Evolutionary conservation across 257 asterid genomes (phyloP).

Genomic region (Salvia rosmarinus): DNA sequence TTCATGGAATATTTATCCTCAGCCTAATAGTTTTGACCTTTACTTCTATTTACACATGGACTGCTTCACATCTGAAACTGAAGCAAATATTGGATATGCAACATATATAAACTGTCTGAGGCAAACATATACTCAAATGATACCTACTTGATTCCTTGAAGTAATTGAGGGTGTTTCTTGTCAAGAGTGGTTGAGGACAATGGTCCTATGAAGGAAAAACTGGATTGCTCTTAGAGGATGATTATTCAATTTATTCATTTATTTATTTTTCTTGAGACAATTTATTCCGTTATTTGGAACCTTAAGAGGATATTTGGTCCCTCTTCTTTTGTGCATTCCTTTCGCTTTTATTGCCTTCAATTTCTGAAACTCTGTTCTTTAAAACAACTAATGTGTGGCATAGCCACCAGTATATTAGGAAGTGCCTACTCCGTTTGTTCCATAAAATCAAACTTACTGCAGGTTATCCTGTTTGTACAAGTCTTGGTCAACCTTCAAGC

Average conservation of each 20-base stretch:
- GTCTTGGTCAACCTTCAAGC: constrained; percentile 78
- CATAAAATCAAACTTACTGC: constrained; percentile 35
- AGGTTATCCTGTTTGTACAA: constrained; percentile 91
- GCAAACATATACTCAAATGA: neutral
- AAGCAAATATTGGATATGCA: constrained; percentile 9
- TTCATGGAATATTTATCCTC: neutral
- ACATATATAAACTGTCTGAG: neutral
- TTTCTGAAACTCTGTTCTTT: constrained; percentile 16
- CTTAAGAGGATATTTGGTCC: constrained; percentile 3
- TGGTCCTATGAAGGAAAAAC: neutral
- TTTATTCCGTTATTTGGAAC: constrained; percentile 12
- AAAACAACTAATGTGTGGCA: constrained; percentile 22
- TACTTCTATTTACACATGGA: neutral
- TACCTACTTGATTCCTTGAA: neutral
- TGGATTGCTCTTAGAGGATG: constrained; percentile 17
- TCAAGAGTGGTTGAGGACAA: constrained; percentile 12
- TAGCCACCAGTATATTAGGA: constrained; percentile 4
- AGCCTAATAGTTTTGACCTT: neutral
- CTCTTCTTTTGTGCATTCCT: neutral
- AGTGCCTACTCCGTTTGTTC: constrained; percentile 13
- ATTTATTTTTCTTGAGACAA: neutral
- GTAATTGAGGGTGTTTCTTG: neutral
- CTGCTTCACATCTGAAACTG: constrained; percentile 13
- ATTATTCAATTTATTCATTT: constrained; percentile 11
- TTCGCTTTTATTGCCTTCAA: constrained; percentile 8